Evolutionary conservation across 176 grass and related monocot species (phyloP).

Genomic region (Sorghum bicolor): Sorghum_bicolor_NCBIv3 NC_012870.2:12143501-12144000

Average conservation of each 20-base stretch:
- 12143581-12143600: slow-evolving; percentile 98
- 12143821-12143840: slow-evolving; percentile 54
- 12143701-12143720: slow-evolving; percentile 96
- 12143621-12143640: slow-evolving; percentile 22
- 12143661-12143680: slow-evolving; percentile 93
- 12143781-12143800: slow-evolving; percentile 90
- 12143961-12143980: slow-evolving; percentile 89
- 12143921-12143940: slow-evolving; percentile 50
- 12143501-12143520: slow-evolving; percentile 35
- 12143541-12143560: slow-evolving; percentile 82
- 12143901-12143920: slow-evolving; percentile 62
- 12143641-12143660: slow-evolving; percentile 92
- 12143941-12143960: slow-evolving; percentile 98
- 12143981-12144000: slow-evolving; percentile 89
- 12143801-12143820: slow-evolving; percentile 56
- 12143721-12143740: slow-evolving; percentile 72
- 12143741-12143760: slow-evolving; percentile 91
- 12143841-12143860: slow-evolving; percentile 35
- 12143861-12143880: slow-evolving; percentile 85
- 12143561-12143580: slow-evolving; percentile 81
- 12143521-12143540: slow-evolving; percentile 71
- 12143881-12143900: slow-evolving; percentile 88
- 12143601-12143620: slow-evolving; percentile 56
- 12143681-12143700: slow-evolving; percentile 96
- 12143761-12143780: slow-evolving; percentile 95